Evolutionary conservation across 345 rosid genomes (phyloP).

Genomic region (Hirschfeldia incana): DNA sequence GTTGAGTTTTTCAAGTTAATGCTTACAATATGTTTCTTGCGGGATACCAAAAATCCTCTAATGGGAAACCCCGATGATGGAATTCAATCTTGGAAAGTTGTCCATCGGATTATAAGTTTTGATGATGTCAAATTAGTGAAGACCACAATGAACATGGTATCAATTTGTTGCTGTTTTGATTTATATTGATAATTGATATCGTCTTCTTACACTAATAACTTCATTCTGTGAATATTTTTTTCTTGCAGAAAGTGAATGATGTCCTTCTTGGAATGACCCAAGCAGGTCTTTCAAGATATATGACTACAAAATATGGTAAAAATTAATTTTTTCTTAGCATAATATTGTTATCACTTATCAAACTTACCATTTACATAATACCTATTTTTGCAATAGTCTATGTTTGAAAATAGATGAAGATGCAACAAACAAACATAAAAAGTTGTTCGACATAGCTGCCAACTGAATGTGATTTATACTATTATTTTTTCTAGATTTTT

Average conservation of each 20-base stretch:
- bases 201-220: neutral
- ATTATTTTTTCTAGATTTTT: neutral
- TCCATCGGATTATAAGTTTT: constrained; percentile 7
- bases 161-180: neutral
- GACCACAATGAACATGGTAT: constrained; percentile 1
- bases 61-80: constrained; percentile 8
- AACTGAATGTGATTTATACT: neutral
- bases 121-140: constrained; percentile 10
- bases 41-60: constrained; percentile 4
- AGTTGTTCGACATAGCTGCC: neutral
- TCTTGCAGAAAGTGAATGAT: constrained; percentile 9
- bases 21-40: neutral
- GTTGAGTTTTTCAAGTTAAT: neutral
- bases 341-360: neutral
- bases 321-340: neutral
- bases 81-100: neutral
- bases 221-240: neutral
- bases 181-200: neutral
- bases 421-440: neutral
- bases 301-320: constrained; percentile 14
- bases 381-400: neutral
- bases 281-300: constrained; percentile 10
- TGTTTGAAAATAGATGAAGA: neutral
- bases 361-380: neutral
- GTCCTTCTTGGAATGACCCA: constrained; percentile 19